A percentile compares a stretch with the other conserved stretches of the same genome.
phyloP scores from a whole-genome alignment of 78 protist species.

The Dictyostelium intermedium region DNA sequence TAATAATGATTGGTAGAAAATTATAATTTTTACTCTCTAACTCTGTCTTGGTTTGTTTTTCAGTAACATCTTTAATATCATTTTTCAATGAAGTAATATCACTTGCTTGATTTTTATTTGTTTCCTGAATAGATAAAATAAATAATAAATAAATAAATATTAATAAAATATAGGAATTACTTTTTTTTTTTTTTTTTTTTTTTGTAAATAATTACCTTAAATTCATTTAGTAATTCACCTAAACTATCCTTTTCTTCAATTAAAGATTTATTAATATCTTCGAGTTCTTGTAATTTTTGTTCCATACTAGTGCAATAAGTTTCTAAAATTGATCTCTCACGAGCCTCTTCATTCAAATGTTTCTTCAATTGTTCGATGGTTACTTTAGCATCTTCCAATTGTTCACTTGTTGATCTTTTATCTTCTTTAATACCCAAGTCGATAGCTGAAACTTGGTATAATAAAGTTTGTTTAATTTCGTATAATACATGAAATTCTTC shows the following conservation, averaged over 20 bases:
- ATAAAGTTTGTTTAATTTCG: conserved; percentile 38
- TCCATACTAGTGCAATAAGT: conserved; percentile 15
- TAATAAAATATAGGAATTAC: no score
- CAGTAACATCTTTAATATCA: background rate
- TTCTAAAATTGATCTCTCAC: conserved; percentile 57
- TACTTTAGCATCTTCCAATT: conserved; percentile 42
- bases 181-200: no score
- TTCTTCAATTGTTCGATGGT: conserved; percentile 34
- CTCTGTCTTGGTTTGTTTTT: conserved; percentile 7
- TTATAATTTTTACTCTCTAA: background rate
- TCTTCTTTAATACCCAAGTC: conserved; percentile 43
- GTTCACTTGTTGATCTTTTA: conserved; percentile 32
- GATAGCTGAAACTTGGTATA: conserved; percentile 12
- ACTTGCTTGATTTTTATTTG: background rate
- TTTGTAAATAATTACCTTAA: conserved; percentile 35
- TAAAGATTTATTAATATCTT: conserved; percentile 11
- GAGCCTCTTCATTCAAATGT: conserved; percentile 48
- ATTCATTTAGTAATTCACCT: conserved; percentile 29
- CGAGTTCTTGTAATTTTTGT: conserved; percentile 4
- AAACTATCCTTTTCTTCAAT: conserved; percentile 56
- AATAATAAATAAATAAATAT: background rate
- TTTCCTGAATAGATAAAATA: conserved; percentile 10
- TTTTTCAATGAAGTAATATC: conserved; percentile 9
- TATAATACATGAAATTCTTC: conserved; percentile 58
- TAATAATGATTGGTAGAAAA: conserved; percentile 17